Evolutionary conservation across 768 basidiomycete genomes (phyloP), one percentile per base, ranked within the genome.

Genomic region (Boletus subparvulus): DNA sequence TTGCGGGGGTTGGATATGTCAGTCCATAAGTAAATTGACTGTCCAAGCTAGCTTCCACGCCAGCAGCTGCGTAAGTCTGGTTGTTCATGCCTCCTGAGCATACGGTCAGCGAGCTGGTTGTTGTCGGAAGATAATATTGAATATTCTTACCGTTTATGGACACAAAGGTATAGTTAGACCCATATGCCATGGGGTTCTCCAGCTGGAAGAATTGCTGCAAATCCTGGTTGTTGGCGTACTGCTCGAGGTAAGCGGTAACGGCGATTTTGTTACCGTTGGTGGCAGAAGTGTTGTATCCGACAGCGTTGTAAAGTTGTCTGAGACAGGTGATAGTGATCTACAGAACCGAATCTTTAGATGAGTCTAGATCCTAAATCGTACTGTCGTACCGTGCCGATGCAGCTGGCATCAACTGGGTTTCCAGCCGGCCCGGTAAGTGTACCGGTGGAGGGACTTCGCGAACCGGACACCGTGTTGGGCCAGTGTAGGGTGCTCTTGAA

Each of bases 1-100:
- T 83, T 7, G 73, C 75, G 4, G 80, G 80, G 7, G 80, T 87
- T 1, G 87, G 87, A 64, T 79, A 80, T 6, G 84, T 76, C 28
- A 90, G 53, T 19, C 88, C 88, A 56, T 80, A 85, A 1, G 80
- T 85, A 67, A 83, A 86, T 63, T 89, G 86, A 4, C 80, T 78
- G 58, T 90, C 87, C 28, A 90, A 71, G 59, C 86, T 78, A 4
- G 87, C 88, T 67, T 92, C 90, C 4, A 55, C 63, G 1, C 87
- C 87, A 16, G 87, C 83, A 14, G 74, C 69, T 0, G 69, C 69
- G n/a, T 73, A 42, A 46, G 61, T 81, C 65, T 91, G 87, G 55
- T 78, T 77, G 63, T 90, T 87, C 55, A 72, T 39, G 3, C 86
- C 87, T 47, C 81, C 88, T 87, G 52, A 11, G 52, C 1, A 63